Conservation (phyloP, 1,139 yeast species). For the Blastobotrys illinoisensis region DNA sequence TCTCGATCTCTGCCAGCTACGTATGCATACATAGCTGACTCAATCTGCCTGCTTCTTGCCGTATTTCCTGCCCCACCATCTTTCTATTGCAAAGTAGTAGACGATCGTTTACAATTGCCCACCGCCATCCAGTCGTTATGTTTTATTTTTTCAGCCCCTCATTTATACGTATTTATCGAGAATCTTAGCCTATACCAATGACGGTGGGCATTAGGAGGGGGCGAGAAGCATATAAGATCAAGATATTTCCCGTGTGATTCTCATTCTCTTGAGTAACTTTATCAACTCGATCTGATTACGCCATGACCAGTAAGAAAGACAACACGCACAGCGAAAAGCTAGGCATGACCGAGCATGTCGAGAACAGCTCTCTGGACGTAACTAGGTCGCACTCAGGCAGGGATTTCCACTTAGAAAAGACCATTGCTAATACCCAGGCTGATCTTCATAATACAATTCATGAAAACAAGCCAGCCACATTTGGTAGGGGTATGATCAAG, state of each 20-base stretch:
- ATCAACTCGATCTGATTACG: neutral
- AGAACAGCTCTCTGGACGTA: neutral
- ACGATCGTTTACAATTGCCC: neutral
- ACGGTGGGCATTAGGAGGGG: neutral
- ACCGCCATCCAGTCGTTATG: neutral
- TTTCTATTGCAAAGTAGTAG: too few relatives aligned
- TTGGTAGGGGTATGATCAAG: conserved; percentile 11
- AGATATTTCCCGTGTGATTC: neutral
- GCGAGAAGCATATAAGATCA: neutral
- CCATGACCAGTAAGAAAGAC: neutral
- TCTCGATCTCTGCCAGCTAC: too few relatives aligned
- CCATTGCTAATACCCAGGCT: neutral
- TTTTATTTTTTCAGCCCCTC: neutral
- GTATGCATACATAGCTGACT: too few relatives aligned
- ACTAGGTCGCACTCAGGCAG: neutral
- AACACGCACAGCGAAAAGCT: neutral
- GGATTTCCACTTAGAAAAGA: neutral
- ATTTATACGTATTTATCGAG: neutral
- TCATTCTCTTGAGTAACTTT: neutral
- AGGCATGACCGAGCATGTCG: neutral
- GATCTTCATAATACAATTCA: neutral
- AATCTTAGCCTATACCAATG: neutral
- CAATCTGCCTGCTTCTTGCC: neutral
- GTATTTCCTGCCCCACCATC: neutral
- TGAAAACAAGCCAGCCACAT: conserved; percentile 6